Base-by-base conservation (phyloP, 73 alveolate species). In the Paramecium sexaurelia region DNA sequence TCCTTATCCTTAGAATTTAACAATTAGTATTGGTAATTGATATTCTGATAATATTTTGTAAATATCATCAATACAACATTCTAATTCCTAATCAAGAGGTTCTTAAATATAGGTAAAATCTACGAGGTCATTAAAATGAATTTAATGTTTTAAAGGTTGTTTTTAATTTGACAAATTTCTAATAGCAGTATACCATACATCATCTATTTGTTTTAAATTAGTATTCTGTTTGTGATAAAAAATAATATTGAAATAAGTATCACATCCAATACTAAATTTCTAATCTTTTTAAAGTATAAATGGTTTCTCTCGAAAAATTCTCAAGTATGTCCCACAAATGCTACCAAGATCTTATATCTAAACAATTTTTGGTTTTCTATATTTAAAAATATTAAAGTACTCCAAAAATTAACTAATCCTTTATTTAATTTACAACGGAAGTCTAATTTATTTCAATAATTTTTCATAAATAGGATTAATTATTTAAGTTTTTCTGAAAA, bases 301-400 rank as follows among this genome's bases (percentile, higher is more conserved):
- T 1, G 86, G 86, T n/a, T 32, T 35, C 15, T 29, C 17, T 71
- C 39, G 32, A 19, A 71, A 13, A n/a, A 71, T 36, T 35, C 56
- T 13, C 37, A 71, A 10, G 7, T 71, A 37, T n/a, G 86, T 71
- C 2, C 86, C 86, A 71, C 29, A 71, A 0, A 35, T 22, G 35
- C 86, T 71, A 7, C 86, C 86, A 15, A 71, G 56, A 33, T 71
- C 86, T 71, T 71, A 19, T 27, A 71, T 71, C 11, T 71, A 71
- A 10, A 36, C 66, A 3, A 27, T 71, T 71, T 37, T 71, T 11
- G 86, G 86, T 35, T 71, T 40, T 36, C 86, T 71, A 71, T n/a
- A 35, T 13, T n/a, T 15, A 15, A 13, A 11, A 17, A 71, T 15
- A 3, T 2, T 66, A 56, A 1, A 7, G 0, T 68, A 71, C 86